These are phyloP conservation scores for Gentiana straminea DNA, from an alignment of 257 asterid genomes.

Conservation along the genomic window DNA sequence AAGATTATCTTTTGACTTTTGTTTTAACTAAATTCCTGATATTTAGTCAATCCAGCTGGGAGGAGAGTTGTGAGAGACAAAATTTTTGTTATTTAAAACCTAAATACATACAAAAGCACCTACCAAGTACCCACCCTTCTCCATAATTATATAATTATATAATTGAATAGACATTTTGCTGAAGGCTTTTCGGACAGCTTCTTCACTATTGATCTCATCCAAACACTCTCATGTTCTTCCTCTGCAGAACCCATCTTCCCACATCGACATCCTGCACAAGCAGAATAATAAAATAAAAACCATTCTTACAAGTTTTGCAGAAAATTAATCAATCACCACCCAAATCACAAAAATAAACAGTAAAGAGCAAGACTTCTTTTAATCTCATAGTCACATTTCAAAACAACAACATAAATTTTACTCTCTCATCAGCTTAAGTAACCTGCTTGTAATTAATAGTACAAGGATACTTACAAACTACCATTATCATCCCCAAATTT, in stretches of 20 bases:
- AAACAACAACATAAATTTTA: neutral
- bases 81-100: constrained; percentile 5
- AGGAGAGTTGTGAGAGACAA: constrained; percentile 20
- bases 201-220: constrained; percentile 88
- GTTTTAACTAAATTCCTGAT: neutral
- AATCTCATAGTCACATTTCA: neutral
- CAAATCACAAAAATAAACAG: constrained; percentile 6
- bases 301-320: constrained; percentile 7
- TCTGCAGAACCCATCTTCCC: constrained; percentile 99
- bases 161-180: constrained; percentile 99
- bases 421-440: neutral
- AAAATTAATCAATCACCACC: constrained; percentile 6
- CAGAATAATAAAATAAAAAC: neutral
- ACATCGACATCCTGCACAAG: constrained; percentile 93
- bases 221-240: constrained; percentile 66
- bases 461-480: constrained; percentile 72
- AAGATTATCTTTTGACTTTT: neutral
- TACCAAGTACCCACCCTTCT: constrained; percentile 99
- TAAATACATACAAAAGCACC: constrained; percentile 47
- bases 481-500: constrained; percentile 98
- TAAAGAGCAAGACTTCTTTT: neutral
- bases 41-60: constrained; percentile 3
- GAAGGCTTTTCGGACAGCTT: constrained; percentile 90
- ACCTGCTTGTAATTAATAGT: neutral
- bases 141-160: constrained; percentile 99